These are phyloP conservation scores for Phaeosphaeriaceae sp. DNA, from an alignment of 2,329 filamentous ascomycete species.

Conservation along the genomic window DNA sequence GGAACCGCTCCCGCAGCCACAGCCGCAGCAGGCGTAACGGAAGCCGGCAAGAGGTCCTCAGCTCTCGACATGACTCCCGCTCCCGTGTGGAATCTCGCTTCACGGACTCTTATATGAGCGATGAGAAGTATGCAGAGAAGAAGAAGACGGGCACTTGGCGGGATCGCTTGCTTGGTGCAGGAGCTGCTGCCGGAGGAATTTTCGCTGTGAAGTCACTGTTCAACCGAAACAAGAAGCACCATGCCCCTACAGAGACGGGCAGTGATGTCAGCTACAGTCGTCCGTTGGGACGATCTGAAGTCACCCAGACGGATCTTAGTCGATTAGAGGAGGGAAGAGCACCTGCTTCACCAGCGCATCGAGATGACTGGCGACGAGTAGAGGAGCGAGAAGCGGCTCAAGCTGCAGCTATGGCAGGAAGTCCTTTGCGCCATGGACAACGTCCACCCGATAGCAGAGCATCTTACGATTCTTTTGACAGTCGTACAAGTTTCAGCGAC, in stretches of 20 bases:
- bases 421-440: conserved; percentile 51
- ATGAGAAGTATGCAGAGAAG: conserved; percentile 53
- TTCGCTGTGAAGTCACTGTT: conserved; percentile 65
- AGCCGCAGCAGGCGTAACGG: conserved; percentile 38
- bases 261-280: conserved; percentile 62
- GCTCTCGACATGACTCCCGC: conserved; percentile 45
- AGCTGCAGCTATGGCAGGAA: conserved; percentile 54
- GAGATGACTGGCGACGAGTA: conserved; percentile 45
- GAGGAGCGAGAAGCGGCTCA: conserved; percentile 50
- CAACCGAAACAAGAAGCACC: conserved; percentile 55
- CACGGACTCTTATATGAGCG: conserved; percentile 45
- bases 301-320: conserved; percentile 57
- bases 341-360: conserved; percentile 54
- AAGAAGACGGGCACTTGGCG: conserved; percentile 51
- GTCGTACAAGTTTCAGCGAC: conserved; percentile 47
- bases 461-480: conserved; percentile 52
- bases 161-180: conserved; percentile 55
- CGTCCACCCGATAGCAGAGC: conserved; percentile 44
- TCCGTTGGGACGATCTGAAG: conserved; percentile 57
- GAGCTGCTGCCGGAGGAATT: conserved; percentile 52
- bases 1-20: conserved; percentile 51
- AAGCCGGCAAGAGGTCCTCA: conserved; percentile 40
- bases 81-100: conserved; percentile 34
- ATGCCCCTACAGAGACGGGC: conserved; percentile 55
- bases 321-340: conserved; percentile 63